A percentile compares a stretch with the other conserved stretches of the same genome.
phyloP scores from a whole-genome alignment of 2,329 filamentous ascomycete species.

The Pleoardoris graminearum region DNA sequence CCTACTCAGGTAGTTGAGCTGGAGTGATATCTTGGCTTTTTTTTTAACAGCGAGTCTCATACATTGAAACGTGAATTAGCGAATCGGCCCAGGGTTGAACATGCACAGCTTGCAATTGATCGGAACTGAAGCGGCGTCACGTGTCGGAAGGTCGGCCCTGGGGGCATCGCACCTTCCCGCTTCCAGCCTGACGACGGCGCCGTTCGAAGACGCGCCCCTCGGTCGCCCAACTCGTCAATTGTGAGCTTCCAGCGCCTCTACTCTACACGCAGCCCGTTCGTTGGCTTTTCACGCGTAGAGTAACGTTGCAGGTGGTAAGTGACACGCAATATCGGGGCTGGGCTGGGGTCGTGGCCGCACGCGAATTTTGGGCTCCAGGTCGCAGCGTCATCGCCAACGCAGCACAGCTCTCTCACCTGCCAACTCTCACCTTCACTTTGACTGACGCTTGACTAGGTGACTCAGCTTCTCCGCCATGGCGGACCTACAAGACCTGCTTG shows the following conservation, averaged over 20 bases:
- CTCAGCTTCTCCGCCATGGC: slow-evolving; percentile 41
- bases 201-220: slow-evolving; percentile 13
- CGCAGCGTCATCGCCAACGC: slow-evolving; percentile 15
- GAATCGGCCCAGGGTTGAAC: no score
- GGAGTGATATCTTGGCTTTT: no score
- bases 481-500: slow-evolving; percentile 51
- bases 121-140: no score
- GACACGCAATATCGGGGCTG: slow-evolving; percentile 11
- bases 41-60: no score
- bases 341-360: slow-evolving; percentile 9
- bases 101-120: no score
- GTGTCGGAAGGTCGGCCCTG: no score
- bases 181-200: slow-evolving; percentile 4
- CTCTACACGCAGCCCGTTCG: slow-evolving; percentile 5
- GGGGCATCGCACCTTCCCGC: slow-evolving; percentile 8
- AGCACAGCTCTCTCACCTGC: slow-evolving; percentile 9
- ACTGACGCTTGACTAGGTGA: slow-evolving; percentile 19
- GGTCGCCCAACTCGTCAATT: slow-evolving; percentile 7
- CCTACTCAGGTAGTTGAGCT: no score
- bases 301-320: slow-evolving; percentile 3
- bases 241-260: slow-evolving; percentile 9
- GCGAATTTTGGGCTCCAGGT: slow-evolving; percentile 14
- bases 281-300: slow-evolving; percentile 1
- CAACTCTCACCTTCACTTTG: slow-evolving; percentile 11
- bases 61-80: no score